Percentiles rank a stretch among this genome's conserved stretches.
phyloP scores from a whole-genome alignment of 805 yeast genomes.

The Zygoascus tannicola region DNA sequence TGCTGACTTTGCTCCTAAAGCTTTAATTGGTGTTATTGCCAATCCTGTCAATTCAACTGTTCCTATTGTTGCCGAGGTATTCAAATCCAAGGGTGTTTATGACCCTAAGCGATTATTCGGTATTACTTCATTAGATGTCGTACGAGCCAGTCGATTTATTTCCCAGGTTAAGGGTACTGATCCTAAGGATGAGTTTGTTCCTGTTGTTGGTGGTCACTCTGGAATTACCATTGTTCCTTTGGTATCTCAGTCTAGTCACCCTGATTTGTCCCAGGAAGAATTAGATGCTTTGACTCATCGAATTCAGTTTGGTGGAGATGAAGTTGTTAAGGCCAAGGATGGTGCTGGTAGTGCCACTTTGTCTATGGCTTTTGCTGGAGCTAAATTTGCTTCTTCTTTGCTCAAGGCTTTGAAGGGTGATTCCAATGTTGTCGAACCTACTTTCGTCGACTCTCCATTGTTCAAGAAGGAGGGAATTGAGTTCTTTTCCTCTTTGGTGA shows the following conservation, averaged over 20 bases:
- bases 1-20: slow-evolving; percentile 77
- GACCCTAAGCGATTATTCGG: slow-evolving; percentile 89
- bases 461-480: slow-evolving; percentile 86
- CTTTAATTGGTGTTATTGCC: slow-evolving; percentile 72
- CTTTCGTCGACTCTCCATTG: slow-evolving; percentile 60
- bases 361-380: slow-evolving; percentile 91
- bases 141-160: slow-evolving; percentile 82
- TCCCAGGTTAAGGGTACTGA: slow-evolving; percentile 59
- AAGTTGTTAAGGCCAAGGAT: slow-evolving; percentile 85
- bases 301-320: slow-evolving; percentile 95
- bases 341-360: slow-evolving; percentile 92
- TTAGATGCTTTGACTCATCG: slow-evolving; percentile 65
- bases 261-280: slow-evolving; percentile 52
- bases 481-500: slow-evolving; percentile 91
- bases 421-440: slow-evolving; percentile 44
- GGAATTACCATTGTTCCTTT: slow-evolving; percentile 94
- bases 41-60: slow-evolving; percentile 98
- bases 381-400: slow-evolving; percentile 57
- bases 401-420: slow-evolving; percentile 35
- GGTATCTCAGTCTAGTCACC: slow-evolving; percentile 68
- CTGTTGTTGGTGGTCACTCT: slow-evolving; percentile 96
- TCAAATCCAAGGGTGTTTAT: slow-evolving; percentile 77
- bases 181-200: slow-evolving; percentile 68
- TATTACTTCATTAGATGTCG: slow-evolving; percentile 89
- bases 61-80: slow-evolving; percentile 90